Percentiles rank a stretch among this genome's conserved stretches.
These are phyloP conservation scores for Trichoderma afroharzianum DNA, from an alignment of 2,329 filamentous ascomycete species.

Conservation along the genomic window DNA sequence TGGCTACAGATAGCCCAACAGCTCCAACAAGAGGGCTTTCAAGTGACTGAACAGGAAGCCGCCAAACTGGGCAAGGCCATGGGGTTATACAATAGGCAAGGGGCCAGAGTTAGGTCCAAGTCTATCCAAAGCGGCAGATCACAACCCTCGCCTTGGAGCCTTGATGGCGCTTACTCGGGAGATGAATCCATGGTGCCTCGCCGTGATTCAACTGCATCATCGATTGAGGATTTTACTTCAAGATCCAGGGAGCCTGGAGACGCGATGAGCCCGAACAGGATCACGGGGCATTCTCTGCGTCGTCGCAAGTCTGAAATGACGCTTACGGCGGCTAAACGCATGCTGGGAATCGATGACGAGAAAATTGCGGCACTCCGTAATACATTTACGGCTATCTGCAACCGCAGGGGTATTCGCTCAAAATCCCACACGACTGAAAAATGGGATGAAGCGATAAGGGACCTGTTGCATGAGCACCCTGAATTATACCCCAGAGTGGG, in stretches of 20 bases:
- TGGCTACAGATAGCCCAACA: constrained; percentile 71
- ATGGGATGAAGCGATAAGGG: constrained; percentile 69
- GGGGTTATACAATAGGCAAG: constrained; percentile 59
- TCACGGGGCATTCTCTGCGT: constrained; percentile 38
- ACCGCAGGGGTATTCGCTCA: constrained; percentile 63
- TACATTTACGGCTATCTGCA: constrained; percentile 67
- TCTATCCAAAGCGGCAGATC: constrained; percentile 40
- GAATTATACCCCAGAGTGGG: constrained; percentile 63
- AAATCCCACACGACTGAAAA: constrained; percentile 73
- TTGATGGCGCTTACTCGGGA: not conserved
- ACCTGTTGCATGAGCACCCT: constrained; percentile 59
- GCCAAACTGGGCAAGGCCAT: constrained; percentile 67
- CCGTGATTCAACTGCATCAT: not conserved
- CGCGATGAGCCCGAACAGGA: constrained; percentile 63
- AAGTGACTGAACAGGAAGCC: constrained; percentile 68
- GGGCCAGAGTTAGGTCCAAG: constrained; percentile 48
- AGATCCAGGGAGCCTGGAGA: not conserved
- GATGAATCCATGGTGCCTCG: not conserved
- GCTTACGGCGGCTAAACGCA: constrained; percentile 71
- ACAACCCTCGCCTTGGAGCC: not conserved
- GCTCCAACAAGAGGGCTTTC: constrained; percentile 66
- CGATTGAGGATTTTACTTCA: not conserved
- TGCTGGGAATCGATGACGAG: constrained; percentile 59
- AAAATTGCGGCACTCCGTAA: constrained; percentile 63
- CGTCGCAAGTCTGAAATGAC: constrained; percentile 64